Base-by-base conservation (phyloP, 345 rosid species). In the Lenwebbia sp. region DNA sequence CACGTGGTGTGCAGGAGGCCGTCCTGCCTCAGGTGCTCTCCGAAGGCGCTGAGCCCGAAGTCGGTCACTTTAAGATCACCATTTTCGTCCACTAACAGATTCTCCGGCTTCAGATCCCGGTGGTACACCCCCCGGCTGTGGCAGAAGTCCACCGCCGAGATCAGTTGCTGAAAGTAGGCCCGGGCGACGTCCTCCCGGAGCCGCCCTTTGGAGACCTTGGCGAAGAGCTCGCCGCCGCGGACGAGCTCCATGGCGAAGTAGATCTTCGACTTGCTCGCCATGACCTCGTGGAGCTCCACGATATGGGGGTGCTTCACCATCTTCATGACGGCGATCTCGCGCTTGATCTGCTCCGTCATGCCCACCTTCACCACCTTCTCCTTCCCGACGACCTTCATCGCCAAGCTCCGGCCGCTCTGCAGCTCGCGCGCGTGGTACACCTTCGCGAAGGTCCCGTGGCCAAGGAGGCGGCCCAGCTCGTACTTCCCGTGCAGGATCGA, bases 171-270 rank as follows among this genome's bases (percentile, higher is more conserved):
- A 88, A 96, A 96, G 55, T 95, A 97, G 28, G 92, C 91, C 19
- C 98, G 91, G 1, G 98, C 97, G 8, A 88, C 86, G 60, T 97
- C 98, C 85, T 97, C 99, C 19, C 92, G 88, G 15, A 95, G 54
- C 41, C 97, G 90, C 3, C 99, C 98, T 84, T 93, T 97, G 40
- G 95, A 86, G 10, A 97, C 87, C 85, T 93, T 97, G 13, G 93
- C 90, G 92, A 97, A 97, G 83, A 97, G 89, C 86, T 97, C 99
- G 23, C 99, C 98, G 78, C 98, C 99, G 4, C 95, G 92, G 4
- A 96, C 98, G 4, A 97, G 98, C 89, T 97, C 99, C 99, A 94
- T 95, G 26, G 98, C 95, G 88, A 97, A 94, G 86, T 97, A 97
- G 91, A 97, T 94, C 92, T 94, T 97, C 41, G 99, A 93, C 85